Base-by-base conservation (phyloP, 176 grass and related monocot species). In the Oryza meridionalis region DNA sequence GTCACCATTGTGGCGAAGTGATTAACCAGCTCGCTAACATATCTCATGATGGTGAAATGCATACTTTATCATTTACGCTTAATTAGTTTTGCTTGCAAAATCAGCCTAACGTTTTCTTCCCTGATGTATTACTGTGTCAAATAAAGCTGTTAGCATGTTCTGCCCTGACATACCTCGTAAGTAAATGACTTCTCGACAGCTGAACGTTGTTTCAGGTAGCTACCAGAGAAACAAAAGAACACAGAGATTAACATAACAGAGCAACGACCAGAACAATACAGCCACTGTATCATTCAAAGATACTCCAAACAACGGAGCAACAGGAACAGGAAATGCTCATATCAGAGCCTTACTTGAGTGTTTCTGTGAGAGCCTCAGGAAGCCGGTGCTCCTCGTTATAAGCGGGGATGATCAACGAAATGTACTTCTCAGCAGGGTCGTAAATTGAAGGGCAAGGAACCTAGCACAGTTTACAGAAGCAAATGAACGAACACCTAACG, bases 341-440 rank as follows among this genome's bases (percentile, higher is more conserved):
- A 47, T 64, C 50, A 31, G 2, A 22, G 49, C 50, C 91, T 89
- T 85, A 96, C 93, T 88, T 92, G 51, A 99, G 77, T 11, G 88
- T 92, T 77, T 99, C 93, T 29, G 78, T 81, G 12, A 99, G 94
- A 80, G 93, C 82, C 53, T 85, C 83, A 0, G 93, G 88, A 16
- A 99, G 97, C 61, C 93, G 83, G 75, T 92, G 69, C 85, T 99
- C 87, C 86, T 99, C 90, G 7, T 99, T 99, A 75, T 92, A 99
- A 44, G 97, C 91, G 22, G 93, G 97, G 46, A 96, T 72, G 43
- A 99, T 91, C 45, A 99, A 75, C 14, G 97, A 96, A 78, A 99
- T 88, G 72, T 99, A 94, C 67, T 96, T 99, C 78, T 94, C 88
- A 9, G 93, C 67, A 65, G 90, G 91, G 85, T 96, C 91, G 73